Evolutionary conservation across 306 rosid genomes (phyloP).

Genomic region (Trifolium pratense): DNA sequence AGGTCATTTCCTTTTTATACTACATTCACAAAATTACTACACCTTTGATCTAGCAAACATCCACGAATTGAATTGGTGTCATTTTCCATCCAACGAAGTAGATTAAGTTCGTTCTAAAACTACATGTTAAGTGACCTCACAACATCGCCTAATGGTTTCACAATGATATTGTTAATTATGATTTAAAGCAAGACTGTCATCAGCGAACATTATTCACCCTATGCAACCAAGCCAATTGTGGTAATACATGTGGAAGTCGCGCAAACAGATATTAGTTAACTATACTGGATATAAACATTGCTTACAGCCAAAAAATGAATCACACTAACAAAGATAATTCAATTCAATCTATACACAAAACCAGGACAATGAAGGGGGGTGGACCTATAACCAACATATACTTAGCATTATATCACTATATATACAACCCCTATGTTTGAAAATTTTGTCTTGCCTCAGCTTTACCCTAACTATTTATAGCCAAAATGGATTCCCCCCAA

Average conservation of each 20-base stretch:
- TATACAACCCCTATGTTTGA: slow-evolving; percentile 31
- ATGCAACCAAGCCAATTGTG: not conserved
- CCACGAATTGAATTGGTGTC: too few species aligned
- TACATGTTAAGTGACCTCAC: too few species aligned
- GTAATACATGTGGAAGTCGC: not conserved
- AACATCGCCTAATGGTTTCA: too few species aligned
- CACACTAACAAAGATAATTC: not conserved
- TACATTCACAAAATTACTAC: too few species aligned
- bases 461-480: slow-evolving; percentile 17
- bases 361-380: slow-evolving; percentile 2
- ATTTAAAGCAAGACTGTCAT: not conserved
- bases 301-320: slow-evolving; percentile 2
- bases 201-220: not conserved
- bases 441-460: slow-evolving; percentile 24
- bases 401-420: slow-evolving; percentile 17
- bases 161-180: too few species aligned
- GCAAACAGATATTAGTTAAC: slow-evolving; percentile 2
- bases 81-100: too few species aligned
- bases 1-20: too few species aligned
- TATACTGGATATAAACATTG: slow-evolving; percentile 24
- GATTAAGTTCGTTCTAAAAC: too few species aligned
- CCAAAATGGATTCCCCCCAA: not conserved
- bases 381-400: not conserved
- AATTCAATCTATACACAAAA: slow-evolving; percentile 27
- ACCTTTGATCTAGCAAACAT: too few species aligned